A percentile compares a stretch with the other conserved stretches of the same genome.
Evolutionary conservation across 176 grass and related monocot genomes (phyloP).

Genomic region (Ampelocalamus luodianensis): DNA sequence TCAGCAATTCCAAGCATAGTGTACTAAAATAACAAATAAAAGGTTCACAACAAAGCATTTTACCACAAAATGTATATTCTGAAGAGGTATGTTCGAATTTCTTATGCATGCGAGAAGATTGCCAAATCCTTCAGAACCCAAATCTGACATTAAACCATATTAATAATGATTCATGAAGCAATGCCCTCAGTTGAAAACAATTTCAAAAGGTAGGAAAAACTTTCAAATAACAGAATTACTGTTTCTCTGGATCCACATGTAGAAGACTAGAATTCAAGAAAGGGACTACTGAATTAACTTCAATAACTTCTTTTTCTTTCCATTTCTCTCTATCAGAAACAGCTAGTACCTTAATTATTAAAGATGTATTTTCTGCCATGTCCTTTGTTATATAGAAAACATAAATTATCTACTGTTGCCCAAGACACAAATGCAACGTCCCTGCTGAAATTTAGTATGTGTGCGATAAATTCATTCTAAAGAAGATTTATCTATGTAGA

Average conservation of each 20-base stretch:
- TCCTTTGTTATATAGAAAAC: not conserved
- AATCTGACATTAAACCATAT: conserved; percentile 64
- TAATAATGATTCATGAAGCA: conserved; percentile 51
- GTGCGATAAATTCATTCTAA: not conserved
- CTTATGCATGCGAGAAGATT: conserved; percentile 95
- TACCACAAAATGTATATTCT: conserved; percentile 99
- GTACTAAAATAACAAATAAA: conserved; percentile 32
- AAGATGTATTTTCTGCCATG: not conserved
- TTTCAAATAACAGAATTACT: conserved; percentile 35
- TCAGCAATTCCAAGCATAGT: conserved; percentile 37
- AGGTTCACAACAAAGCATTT: conserved; percentile 38
- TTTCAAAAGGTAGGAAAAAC: not conserved
- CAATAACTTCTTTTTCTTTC: conserved; percentile 9
- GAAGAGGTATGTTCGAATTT: conserved; percentile 70
- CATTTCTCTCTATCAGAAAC: conserved; percentile 28
- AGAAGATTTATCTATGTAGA: not conserved
- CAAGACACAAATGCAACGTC: not conserved
- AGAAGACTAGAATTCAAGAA: conserved; percentile 17
- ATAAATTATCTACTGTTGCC: not conserved
- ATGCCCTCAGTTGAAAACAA: conserved; percentile 20
- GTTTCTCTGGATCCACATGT: conserved; percentile 25
- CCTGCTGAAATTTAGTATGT: conserved; percentile 4
- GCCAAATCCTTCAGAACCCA: conserved; percentile 98
- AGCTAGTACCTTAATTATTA: conserved; percentile 16
- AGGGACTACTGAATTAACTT: conserved; percentile 9